Evolutionary conservation across 257 asterid genomes (phyloP), one percentile per base, ranked within the genome.

Genomic region (Penstemon eatonii): DNA sequence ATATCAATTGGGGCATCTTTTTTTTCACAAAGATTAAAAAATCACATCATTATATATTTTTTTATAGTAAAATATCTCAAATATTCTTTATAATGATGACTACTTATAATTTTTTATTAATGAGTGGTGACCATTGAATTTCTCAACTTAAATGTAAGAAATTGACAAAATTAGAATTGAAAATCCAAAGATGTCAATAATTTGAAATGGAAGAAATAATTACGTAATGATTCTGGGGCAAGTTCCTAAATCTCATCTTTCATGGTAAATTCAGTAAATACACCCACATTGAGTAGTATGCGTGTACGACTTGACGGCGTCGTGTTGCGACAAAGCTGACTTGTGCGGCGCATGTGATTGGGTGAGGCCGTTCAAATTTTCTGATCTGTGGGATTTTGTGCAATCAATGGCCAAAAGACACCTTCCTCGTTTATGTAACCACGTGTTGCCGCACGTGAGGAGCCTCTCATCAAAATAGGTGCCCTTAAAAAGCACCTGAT

Each of bases 391-490:
- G 42, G 13, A 69, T 65, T 65, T 60, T 39, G 52, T 25, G 38
- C 66, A 49, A 66, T 76, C 72, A 78, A 62, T 67, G 63, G 42
- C 46, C 55, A 3, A 55, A 66, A 53, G 59, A 75, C 78, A 64
- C 76, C 63, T 33, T n/a, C 71, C 76, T 72, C 66, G 79, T 62
- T 76, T 38, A 5, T 11, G 56, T 73, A 7, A 45, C 71, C 74
- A 79, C 83, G 73, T 83, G 87, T 76, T 81, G 56, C 50, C 79
- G 73, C 89, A 87, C 84, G 91, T 75, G 83, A 5, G 73, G 58
- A 51, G 43, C 66, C 75, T 43, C 76, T 36, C 56, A 53, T 47
- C 66, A 7, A 11, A 59, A 65, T 75, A 11, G 45, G 57, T 86
- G 76, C 75, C 60, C 64, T 78, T 10, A 18, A 60, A 25, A 79